phyloP scores from a whole-genome alignment of 2,329 filamentous ascomycete genomes.

The Colletotrichum sublineola region DNA sequence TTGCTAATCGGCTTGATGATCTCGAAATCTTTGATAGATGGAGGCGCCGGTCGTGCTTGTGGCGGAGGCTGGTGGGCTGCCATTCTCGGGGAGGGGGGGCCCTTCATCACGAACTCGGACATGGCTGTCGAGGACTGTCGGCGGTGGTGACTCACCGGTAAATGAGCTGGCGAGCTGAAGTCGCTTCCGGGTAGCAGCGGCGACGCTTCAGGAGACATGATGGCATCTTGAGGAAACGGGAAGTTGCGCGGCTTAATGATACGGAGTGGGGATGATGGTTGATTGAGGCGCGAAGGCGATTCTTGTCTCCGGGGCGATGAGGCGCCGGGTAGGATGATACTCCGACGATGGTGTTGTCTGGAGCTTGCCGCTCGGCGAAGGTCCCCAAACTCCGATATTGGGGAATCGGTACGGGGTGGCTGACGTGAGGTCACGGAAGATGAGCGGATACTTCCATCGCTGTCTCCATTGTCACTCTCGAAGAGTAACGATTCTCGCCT shows the following conservation, averaged over 20 bases:
- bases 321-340: conserved; percentile 83
- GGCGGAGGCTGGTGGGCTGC: conserved; percentile 82
- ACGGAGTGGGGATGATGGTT: conserved; percentile 87
- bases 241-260: conserved; percentile 83
- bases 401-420: conserved; percentile 85
- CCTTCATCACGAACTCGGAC: conserved; percentile 74
- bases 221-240: conserved; percentile 70
- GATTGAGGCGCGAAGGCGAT: conserved; percentile 82
- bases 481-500: conserved; percentile 84
- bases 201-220: conserved; percentile 89
- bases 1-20: conserved; percentile 99
- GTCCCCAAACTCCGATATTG: conserved; percentile 85
- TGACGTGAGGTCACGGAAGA: conserved; percentile 78
- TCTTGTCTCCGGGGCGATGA: conserved; percentile 87
- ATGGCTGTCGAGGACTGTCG: conserved; percentile 92
- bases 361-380: conserved; percentile 82
- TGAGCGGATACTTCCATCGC: conserved; percentile 89
- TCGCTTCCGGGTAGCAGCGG: conserved; percentile 88
- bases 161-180: conserved; percentile 79
- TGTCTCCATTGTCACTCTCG: conserved; percentile 87
- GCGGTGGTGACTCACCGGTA: conserved; percentile 77
- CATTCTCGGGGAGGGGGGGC: conserved; percentile 86
- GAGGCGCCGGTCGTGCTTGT: conserved; percentile 88
- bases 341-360: conserved; percentile 86
- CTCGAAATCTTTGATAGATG: conserved; percentile 99